Conservation (phyloP, 23 red algal species). For the Gracilaria vermiculophylla region DNA sequence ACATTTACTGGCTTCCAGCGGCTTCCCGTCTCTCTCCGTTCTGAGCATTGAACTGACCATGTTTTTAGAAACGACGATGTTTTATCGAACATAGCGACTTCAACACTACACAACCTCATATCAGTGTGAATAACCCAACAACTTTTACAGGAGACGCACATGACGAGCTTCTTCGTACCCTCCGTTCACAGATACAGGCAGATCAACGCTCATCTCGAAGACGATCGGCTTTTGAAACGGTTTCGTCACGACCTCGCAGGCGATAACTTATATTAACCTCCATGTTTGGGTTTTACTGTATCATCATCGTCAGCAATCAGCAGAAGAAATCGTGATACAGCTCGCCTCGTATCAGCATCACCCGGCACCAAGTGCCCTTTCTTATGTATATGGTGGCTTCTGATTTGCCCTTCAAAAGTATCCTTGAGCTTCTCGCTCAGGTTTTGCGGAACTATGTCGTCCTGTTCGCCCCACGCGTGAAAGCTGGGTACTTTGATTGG, state of each 20-base stretch:
- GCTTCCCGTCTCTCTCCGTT: too few relatives aligned
- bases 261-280: background rate
- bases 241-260: background rate
- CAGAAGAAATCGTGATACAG: conserved; percentile 33
- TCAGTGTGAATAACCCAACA: background rate
- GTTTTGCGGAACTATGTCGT: conserved; percentile 26
- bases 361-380: conserved; percentile 56
- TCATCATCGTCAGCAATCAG: background rate
- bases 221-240: background rate
- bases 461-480: conserved; percentile 46
- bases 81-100: conserved; percentile 33
- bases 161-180: background rate
- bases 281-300: background rate
- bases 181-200: conserved; percentile 3
- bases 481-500: conserved; percentile 30
- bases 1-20: too few relatives aligned
- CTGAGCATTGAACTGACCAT: background rate
- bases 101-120: conserved; percentile 13
- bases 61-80: conserved; percentile 15
- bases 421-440: background rate
- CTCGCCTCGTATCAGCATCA: conserved; percentile 5
- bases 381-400: conserved; percentile 12
- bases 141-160: background rate
- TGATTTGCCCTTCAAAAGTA: background rate
- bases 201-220: background rate